Evolutionary conservation across 2,329 filamentous ascomycete species (phyloP), one percentile per base, ranked within the genome.

Genomic region (Akanthomyces muscarius): DNA sequence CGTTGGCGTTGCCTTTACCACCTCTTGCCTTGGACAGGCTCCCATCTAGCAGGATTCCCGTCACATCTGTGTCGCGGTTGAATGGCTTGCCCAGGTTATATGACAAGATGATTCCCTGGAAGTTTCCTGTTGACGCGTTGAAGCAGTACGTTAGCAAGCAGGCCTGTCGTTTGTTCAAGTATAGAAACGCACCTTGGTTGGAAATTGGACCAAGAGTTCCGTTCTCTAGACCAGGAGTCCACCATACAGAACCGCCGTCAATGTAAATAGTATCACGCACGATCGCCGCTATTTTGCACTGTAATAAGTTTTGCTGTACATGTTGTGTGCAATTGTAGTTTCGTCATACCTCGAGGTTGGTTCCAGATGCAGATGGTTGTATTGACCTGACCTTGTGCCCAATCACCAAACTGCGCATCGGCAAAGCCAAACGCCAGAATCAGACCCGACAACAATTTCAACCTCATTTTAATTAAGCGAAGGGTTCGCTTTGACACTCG

Each of bases 221-320:
- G 68, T 84, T 77, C 2, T 76, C 71, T 57, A 83, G 68, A 13
- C 80, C 80, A 3, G 79, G 78, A 41, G 74, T 66, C 85, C 86
- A 89, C 64, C 66, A 78, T 13, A 88, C 71, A 48, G 71, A 66
- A 4, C 88, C 88, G 44, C 88, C 88, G 70, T 90, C 87, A 25
- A 90, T 72, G 69, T 88, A 90, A 18, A 89, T 74, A 2, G 81
- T 86, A 68, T 90, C 86, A 48, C 81, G 81, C 42, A 89, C 73
- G 3, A 86, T 73, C 44, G 82, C 81, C 65, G 80, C 86, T 88
- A 68, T 30, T 57, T 18, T 41, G 14, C 48, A 42, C 5, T 1
- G 28, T 14, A 16, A 10, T 47, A 10, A 18, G 14, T 44, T 56
- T 41, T 21, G 18, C 25, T 10, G n/a, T 36, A 10, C 16, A n/a